Evolutionary conservation across 1,284 basidiomycete genomes (phyloP), one percentile per base, ranked within the genome.

Genomic region (Ganoderma lucidum): DNA sequence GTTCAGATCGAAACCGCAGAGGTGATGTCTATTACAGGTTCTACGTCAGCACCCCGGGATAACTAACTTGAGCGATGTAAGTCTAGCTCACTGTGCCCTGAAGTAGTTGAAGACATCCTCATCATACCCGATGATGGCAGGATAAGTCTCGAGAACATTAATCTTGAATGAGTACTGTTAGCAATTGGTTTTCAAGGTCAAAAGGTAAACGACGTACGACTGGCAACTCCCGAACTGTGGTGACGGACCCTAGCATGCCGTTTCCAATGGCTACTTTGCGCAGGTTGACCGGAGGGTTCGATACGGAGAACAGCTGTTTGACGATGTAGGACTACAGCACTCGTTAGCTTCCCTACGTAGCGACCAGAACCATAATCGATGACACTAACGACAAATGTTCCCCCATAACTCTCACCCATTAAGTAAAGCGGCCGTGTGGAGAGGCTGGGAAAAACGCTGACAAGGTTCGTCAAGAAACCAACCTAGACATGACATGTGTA

Each of bases 41-140:
- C 12, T 28, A 37, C 15, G 32, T 35, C 32, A 35, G 30, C 3
- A 28, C 4, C 15, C 14, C 23, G 53, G 8, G 8, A 51, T 23
- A 28, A 35, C 3, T 35, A 35, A 35, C 12, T 12, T 51, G 19
- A 19, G 23, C 48, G 48, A 51, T 28, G 48, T 3, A 28, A 28
- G 3, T 15, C 10, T 14, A 3, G 67, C 87, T 69, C 78, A 90
- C 89, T 88, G 89, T 73, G 86, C 81, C 74, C 85, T 84, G 79
- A 93, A 92, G 75, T 90, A 90, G 68, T 88, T 82, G 76, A 87
- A 88, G 6, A 91, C 88, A 19, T 87, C 84, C 55, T 82, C 79
- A 72, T 93, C 88, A 73, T 90, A 93, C 48, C 86, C 87, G 62
- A 93, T 91, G 42, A 93, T 78, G 76, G 91, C 91, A 1, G 91